phyloP scores from a whole-genome alignment of 345 rosid genomes.

The Sisymbrium irio region DNA sequence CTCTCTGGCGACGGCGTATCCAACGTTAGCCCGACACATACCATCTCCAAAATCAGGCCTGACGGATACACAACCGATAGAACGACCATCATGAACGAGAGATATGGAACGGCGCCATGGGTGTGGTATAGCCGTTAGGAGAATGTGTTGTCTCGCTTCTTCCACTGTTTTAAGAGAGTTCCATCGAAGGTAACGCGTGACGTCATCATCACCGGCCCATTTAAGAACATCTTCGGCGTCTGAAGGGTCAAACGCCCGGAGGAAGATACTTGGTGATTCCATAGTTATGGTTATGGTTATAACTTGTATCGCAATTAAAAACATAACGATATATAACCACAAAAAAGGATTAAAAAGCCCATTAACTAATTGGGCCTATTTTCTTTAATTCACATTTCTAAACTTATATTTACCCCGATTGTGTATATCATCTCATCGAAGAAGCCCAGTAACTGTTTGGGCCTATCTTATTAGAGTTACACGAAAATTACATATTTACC shows the following conservation, averaged over 20 bases:
- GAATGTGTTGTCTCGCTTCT: slow-evolving; percentile 24
- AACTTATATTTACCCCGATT: no score
- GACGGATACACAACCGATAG: slow-evolving; percentile 24
- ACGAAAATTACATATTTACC: not conserved
- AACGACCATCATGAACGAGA: slow-evolving; percentile 13
- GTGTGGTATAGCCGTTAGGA: slow-evolving; percentile 25
- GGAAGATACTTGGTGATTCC: slow-evolving; percentile 13
- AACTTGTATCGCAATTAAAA: not conserved
- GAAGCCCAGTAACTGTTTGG: not conserved
- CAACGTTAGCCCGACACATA: not conserved
- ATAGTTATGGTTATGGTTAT: not conserved
- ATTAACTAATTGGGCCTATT: not conserved
- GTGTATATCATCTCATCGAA: no score
- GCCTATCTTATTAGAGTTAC: not conserved
- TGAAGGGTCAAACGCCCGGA: slow-evolving; percentile 14
- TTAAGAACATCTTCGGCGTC: slow-evolving; percentile 21
- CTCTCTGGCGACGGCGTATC: slow-evolving; percentile 2
- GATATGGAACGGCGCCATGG: slow-evolving; percentile 25
- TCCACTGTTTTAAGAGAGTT: slow-evolving; percentile 10
- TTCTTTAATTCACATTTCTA: not conserved
- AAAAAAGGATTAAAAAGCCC: not conserved
- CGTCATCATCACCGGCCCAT: slow-evolving; percentile 29
- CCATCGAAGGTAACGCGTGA: slow-evolving; percentile 32
- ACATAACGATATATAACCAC: not conserved
- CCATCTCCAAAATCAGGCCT: slow-evolving; percentile 10